Evolutionary conservation across 331 rosid genomes (phyloP).

Genomic region (Saraca asoca): DNA sequence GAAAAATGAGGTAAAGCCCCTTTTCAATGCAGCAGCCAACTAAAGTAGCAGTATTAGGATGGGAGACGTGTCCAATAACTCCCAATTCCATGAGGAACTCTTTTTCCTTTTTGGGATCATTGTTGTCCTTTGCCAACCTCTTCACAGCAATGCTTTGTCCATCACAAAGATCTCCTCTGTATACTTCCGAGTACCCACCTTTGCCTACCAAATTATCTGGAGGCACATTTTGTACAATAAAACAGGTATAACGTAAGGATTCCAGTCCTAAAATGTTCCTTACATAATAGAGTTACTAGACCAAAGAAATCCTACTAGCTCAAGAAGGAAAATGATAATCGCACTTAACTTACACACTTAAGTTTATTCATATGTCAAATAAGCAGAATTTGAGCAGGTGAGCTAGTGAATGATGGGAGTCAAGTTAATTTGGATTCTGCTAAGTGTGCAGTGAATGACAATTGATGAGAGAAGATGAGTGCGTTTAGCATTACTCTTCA

Average conservation of each 20-base stretch:
- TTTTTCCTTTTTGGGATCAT: constrained; percentile 73
- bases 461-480: no score
- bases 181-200: constrained; percentile 94
- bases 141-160: constrained; percentile 79
- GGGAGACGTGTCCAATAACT: constrained; percentile 81
- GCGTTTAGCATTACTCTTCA: no score
- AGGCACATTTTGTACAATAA: constrained; percentile 3
- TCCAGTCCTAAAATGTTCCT: no score
- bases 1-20: constrained; percentile 76
- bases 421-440: no score
- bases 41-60: constrained; percentile 76
- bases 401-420: no score
- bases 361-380: no score
- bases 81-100: constrained; percentile 92
- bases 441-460: no score
- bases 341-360: no score
- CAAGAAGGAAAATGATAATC: no score
- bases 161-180: constrained; percentile 65
- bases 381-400: no score
- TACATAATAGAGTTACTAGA: no score
- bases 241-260: background rate
- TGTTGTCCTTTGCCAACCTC: constrained; percentile 82
- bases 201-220: constrained; percentile 74
- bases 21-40: constrained; percentile 87
- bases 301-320: no score